Base-by-base conservation (phyloP, 768 basidiomycete genomes). In the Boletus rubescentipes region DNA sequence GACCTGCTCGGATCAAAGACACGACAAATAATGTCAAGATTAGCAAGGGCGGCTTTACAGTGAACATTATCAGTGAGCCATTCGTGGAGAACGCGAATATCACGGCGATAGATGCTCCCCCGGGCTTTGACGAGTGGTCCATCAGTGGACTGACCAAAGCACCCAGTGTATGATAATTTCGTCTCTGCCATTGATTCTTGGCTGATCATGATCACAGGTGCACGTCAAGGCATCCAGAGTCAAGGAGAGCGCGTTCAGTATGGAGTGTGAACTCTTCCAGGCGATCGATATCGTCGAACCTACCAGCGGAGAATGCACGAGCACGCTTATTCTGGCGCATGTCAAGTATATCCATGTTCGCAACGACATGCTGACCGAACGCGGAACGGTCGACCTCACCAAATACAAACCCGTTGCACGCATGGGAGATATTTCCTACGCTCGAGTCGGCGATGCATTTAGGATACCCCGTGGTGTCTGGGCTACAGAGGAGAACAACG, bases 61-160 rank as follows among this genome's bases (percentile, higher is more conserved):
- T 82, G 26, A 81, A 79, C 58, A 80, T 82, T 62, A 84, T 85
- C 61, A 81, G 79, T 37, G 82, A 83, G 58, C 72, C 77, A 2
- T 78, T 71, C 40, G 34, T 73, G 2, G 69, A 78, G 49, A 63
- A 69, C 8, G 78, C 77, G 0, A 75, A 77, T 55, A 61, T 61
- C 18, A 64, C 72, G 1, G 51, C 73, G 11, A 59, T 77, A 15
- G 73, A 79, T 29, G 61, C 75, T 4, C 77, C 78, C 4, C 50
- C 61, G 1, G 59, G 59, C 1, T 67, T 76, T n/a, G 61, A 68
- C 54, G 77, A 78, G 53, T 78, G 77, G 77, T 51, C 62, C 14
- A 52, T 75, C 36, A 73, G 68, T 20, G 77, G 78, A n/a, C 59
- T 78, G 41, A 79, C 77, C 16, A 74, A 68, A 55, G 73, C 50